Percentiles rank a stretch among this genome's conserved stretches.
Conservation (phyloP, 345 rosid genomes). For the Bruguiera gymnorhiza region DNA sequence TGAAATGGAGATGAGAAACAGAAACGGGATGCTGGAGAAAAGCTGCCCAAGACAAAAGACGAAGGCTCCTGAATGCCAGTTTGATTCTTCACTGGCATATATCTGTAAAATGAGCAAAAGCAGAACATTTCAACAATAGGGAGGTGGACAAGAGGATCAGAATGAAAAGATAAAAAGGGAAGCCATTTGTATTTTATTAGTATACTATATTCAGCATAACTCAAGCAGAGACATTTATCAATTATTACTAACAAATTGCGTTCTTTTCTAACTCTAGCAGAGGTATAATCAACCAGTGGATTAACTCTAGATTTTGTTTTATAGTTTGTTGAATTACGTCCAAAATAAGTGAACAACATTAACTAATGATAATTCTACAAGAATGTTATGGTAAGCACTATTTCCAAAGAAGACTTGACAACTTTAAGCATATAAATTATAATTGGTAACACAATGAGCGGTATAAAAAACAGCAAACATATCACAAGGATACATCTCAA, state of each 20-base stretch:
- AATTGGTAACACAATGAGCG: neutral
- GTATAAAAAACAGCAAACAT: neutral
- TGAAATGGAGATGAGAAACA: conserved; percentile 92
- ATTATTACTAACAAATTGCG: too few species aligned
- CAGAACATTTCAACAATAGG: conserved; percentile 5
- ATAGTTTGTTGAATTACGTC: too few species aligned
- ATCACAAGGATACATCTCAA: too few species aligned
- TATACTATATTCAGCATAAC: neutral
- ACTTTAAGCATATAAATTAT: neutral
- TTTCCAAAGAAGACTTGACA: neutral
- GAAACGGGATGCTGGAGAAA: conserved; percentile 91
- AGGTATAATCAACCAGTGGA: too few species aligned
- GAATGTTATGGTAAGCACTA: neutral
- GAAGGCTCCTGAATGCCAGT: conserved; percentile 85
- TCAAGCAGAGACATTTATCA: neutral
- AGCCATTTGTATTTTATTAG: neutral
- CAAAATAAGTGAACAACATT: too few species aligned
- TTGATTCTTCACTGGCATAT: conserved; percentile 77
- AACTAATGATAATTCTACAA: too few species aligned
- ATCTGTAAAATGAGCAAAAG: conserved; percentile 42
- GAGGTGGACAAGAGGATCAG: neutral
- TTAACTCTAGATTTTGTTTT: too few species aligned
- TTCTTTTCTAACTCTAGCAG: too few species aligned
- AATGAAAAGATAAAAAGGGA: neutral
- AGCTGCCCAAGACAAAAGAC: conserved; percentile 90